phyloP scores from a whole-genome alignment of 2,329 filamentous ascomycete genomes.

The Trichoderma koningiopsis region DNA sequence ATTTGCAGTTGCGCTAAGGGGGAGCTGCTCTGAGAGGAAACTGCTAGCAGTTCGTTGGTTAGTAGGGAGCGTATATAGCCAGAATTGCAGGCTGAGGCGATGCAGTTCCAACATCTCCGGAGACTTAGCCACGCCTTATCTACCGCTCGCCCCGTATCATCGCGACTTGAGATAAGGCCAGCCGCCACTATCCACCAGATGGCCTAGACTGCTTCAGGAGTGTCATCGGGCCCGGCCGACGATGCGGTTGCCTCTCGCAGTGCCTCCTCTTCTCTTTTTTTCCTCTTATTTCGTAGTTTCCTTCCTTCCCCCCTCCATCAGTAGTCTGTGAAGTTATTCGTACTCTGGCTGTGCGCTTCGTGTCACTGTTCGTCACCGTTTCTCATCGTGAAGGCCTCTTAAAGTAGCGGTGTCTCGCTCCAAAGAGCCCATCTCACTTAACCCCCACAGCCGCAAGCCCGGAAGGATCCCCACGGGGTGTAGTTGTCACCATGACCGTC shows the following conservation, averaged over 20 bases:
- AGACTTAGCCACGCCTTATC: constrained; percentile 8
- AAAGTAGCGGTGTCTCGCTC: constrained; percentile 11
- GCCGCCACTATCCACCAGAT: constrained; percentile 22
- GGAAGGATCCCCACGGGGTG: not conserved
- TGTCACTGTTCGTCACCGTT: not conserved
- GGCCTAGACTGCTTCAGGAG: constrained; percentile 10
- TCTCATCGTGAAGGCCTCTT: not conserved
- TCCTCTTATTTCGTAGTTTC: not conserved
- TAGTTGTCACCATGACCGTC: constrained; percentile 38
- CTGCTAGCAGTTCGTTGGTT: not conserved
- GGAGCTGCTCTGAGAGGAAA: not conserved
- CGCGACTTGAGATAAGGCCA: constrained; percentile 20
- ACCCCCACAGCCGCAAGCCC: not conserved
- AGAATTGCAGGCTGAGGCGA: not conserved
- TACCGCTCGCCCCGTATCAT: constrained; percentile 2
- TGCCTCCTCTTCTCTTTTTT: not conserved
- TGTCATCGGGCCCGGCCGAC: constrained; percentile 24
- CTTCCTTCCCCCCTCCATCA: not conserved
- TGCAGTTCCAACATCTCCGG: not conserved
- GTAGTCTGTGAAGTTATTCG: constrained; percentile 4
- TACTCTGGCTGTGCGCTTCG: constrained; percentile 17
- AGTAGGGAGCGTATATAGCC: not conserved
- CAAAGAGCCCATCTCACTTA: not conserved
- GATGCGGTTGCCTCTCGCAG: constrained; percentile 9
- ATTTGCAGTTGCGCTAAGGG: not conserved